Conservation (phyloP, 2,329 filamentous ascomycete genomes). For the Xylariaceae sp. region DNA sequence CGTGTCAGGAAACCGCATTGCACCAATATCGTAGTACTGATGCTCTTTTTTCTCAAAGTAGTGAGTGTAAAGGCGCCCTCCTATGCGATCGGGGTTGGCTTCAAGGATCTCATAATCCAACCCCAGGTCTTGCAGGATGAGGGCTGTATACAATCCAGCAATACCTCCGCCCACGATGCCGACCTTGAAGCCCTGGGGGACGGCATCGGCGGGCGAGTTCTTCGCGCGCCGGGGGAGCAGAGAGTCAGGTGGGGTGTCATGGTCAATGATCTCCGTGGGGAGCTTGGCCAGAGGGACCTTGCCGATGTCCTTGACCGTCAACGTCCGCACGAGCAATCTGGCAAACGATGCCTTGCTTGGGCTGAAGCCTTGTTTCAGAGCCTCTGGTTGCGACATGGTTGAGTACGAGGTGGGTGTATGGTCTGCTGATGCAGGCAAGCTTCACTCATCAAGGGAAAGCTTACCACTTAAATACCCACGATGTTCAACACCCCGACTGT, state of each 20-base stretch:
- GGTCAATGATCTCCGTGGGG: neutral
- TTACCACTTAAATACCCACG: too few species aligned
- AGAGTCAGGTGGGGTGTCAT: neutral
- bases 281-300: neutral
- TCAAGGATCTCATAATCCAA: constrained; percentile 31
- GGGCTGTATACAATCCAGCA: constrained; percentile 31
- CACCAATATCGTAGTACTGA: constrained; percentile 38
- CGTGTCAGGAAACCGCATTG: constrained; percentile 35
- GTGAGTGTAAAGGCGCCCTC: constrained; percentile 32
- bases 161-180: constrained; percentile 34
- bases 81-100: constrained; percentile 23
- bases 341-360: constrained; percentile 2
- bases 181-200: constrained; percentile 8
- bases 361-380: neutral
- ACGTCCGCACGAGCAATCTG: neutral
- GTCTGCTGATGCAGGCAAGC: too few species aligned
- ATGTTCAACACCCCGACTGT: too few species aligned
- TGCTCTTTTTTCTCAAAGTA: constrained; percentile 24
- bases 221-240: neutral
- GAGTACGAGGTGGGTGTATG: too few species aligned
- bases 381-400: neutral
- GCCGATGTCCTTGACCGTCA: neutral
- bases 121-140: constrained; percentile 26
- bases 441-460: too few species aligned
- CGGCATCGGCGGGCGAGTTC: neutral